Conservation (phyloP, 2,329 filamentous ascomycete species). For the Ophiocordyceps robertsii region DNA sequence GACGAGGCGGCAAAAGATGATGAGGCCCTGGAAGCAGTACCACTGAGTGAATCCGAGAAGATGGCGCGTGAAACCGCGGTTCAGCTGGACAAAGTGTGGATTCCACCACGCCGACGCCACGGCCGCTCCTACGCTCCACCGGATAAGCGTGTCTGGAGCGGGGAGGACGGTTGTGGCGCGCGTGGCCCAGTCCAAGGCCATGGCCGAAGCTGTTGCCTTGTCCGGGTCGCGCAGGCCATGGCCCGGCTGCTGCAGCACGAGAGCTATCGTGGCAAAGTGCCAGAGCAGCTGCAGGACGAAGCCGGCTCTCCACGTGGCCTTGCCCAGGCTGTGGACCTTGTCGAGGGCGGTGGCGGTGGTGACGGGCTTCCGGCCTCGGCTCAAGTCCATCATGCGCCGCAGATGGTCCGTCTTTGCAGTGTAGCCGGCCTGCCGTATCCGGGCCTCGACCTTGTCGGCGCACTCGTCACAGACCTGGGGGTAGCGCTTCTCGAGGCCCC, state of each 20-base stretch:
- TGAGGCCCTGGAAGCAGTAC: slow-evolving; percentile 50
- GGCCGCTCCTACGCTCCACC: slow-evolving; percentile 33
- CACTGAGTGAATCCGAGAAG: slow-evolving; percentile 49
- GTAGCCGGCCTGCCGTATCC: slow-evolving; percentile 61
- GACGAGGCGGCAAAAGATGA: slow-evolving; percentile 40
- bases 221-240: slow-evolving; percentile 21
- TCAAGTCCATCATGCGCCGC: slow-evolving; percentile 59
- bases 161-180: slow-evolving; percentile 21
- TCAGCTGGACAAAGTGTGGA: slow-evolving; percentile 46
- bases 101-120: slow-evolving; percentile 54
- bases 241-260: slow-evolving; percentile 12
- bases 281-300: slow-evolving; percentile 33
- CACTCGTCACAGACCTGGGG: slow-evolving; percentile 80
- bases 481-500: slow-evolving; percentile 65
- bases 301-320: slow-evolving; percentile 34
- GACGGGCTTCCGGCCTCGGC: slow-evolving; percentile 22
- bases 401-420: slow-evolving; percentile 74
- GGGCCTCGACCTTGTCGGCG: slow-evolving; percentile 56
- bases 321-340: slow-evolving; percentile 25
- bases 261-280: slow-evolving; percentile 26
- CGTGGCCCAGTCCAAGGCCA: slow-evolving; percentile 5
- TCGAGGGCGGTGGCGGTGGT: slow-evolving; percentile 25
- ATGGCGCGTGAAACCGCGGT: slow-evolving; percentile 45
- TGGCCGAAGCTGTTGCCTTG: slow-evolving; percentile 8
- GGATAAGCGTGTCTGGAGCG: slow-evolving; percentile 24